phyloP scores from a whole-genome alignment of 352 stramenopile species.

The Pythium phragmiticola region DNA sequence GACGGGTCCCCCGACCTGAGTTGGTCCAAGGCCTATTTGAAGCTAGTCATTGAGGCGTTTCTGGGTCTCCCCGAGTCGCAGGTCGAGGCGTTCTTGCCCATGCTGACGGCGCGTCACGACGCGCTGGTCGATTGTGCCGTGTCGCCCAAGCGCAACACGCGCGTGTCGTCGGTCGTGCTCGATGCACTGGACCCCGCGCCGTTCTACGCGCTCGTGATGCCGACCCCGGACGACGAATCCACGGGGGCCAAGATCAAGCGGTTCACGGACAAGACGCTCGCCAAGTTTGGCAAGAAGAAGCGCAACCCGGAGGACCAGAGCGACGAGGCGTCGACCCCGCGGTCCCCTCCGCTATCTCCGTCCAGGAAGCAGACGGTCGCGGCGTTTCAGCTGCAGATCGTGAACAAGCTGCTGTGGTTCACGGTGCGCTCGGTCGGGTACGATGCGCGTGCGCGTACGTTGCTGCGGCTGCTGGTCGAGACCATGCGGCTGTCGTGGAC shows the following conservation, averaged over 20 bases:
- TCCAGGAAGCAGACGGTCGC: conserved; percentile 27
- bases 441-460: conserved; percentile 58
- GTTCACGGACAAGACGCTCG: conserved; percentile 26
- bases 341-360: conserved; percentile 6
- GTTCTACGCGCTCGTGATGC: conserved; percentile 59
- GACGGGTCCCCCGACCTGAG: conserved; percentile 52
- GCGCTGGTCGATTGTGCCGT: conserved; percentile 24
- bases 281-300: conserved; percentile 29
- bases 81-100: conserved; percentile 68
- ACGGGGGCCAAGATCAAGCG: conserved; percentile 14
- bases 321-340: conserved; percentile 1
- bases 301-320: conserved; percentile 32
- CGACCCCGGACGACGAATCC: conserved; percentile 14
- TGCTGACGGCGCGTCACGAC: conserved; percentile 47
- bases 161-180: conserved; percentile 10
- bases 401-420: conserved; percentile 78
- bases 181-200: conserved; percentile 50
- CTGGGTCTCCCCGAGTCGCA: conserved; percentile 47
- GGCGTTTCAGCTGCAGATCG: conserved; percentile 53
- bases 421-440: conserved; percentile 77
- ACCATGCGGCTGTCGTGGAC: conserved; percentile 59
- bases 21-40: conserved; percentile 69
- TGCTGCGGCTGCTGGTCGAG: conserved; percentile 49
- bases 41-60: conserved; percentile 64
- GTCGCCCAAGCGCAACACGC: not conserved